Conservation (phyloP, 495 filamentous ascomycete genomes). For the Aspergillus coremiiformis region DNA sequence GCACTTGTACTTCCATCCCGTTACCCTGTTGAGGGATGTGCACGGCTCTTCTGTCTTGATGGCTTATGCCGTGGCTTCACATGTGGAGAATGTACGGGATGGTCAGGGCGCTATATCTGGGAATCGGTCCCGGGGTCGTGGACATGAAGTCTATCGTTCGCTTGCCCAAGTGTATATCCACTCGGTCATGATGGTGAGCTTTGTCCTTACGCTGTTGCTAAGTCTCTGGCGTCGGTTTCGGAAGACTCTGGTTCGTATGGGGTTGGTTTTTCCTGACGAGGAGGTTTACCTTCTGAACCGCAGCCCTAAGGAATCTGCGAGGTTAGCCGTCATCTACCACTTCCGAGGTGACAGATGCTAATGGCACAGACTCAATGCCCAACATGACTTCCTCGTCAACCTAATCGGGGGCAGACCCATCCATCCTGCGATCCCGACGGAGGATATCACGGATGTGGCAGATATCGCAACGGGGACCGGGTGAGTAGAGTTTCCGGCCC, state of each 20-base stretch:
- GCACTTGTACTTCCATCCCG: too few species aligned
- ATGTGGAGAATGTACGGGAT: background rate
- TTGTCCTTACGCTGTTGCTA: background rate
- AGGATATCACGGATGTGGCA: slow-evolving; percentile 18
- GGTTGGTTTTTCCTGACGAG: background rate
- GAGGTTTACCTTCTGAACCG: slow-evolving; percentile 4
- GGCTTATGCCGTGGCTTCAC: background rate
- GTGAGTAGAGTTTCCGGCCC: slow-evolving; percentile 8
- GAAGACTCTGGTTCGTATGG: background rate
- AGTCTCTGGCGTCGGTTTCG: background rate
- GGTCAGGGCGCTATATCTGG: background rate
- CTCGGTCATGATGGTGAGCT: background rate
- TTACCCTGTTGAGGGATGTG: background rate
- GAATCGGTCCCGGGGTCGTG: background rate
- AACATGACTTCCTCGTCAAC: slow-evolving; percentile 7
- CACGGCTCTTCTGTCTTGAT: background rate
- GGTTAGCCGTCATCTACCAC: background rate
- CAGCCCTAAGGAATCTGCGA: background rate
- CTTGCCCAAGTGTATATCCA: background rate
- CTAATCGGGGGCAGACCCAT: slow-evolving; percentile 16
- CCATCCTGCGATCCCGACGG: slow-evolving; percentile 23
- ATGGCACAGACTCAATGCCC: slow-evolving; percentile 7
- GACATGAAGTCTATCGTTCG: background rate
- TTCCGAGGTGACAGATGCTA: background rate
- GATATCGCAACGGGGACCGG: slow-evolving; percentile 37